Evolutionary conservation across 192 early-diverging fungal genomes (phyloP).

Genomic region (Umbelopsis sp.): DNA sequence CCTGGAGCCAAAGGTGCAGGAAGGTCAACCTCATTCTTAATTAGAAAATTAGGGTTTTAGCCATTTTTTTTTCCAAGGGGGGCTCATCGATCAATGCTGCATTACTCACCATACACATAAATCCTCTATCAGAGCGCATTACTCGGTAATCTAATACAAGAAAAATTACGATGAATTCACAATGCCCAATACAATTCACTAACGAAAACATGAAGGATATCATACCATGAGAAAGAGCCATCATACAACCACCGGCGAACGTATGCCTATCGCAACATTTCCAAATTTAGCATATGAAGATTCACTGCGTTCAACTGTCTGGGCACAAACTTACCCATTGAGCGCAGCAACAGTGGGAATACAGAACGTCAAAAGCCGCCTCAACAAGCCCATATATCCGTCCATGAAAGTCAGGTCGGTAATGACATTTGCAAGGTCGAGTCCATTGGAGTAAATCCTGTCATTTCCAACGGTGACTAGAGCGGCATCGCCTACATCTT

Average conservation of each 20-base stretch:
- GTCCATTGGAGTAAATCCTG: slow-evolving; percentile 76
- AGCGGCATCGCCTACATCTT: slow-evolving; percentile 53
- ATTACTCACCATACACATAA: slow-evolving; percentile 66
- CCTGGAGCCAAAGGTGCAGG: slow-evolving; percentile 65
- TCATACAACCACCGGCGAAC: slow-evolving; percentile 78
- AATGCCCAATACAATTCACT: not conserved
- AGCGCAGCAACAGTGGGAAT: slow-evolving; percentile 76
- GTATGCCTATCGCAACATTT: slow-evolving; percentile 49
- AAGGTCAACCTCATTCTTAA: slow-evolving; percentile 75
- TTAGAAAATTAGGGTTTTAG: not conserved
- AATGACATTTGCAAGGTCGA: slow-evolving; percentile 53
- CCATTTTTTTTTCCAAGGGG: too few species aligned
- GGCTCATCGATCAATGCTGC: too few species aligned
- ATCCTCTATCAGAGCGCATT: slow-evolving; percentile 75
- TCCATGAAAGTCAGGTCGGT: slow-evolving; percentile 47
- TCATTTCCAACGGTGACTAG: slow-evolving; percentile 64
- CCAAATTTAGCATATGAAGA: not conserved
- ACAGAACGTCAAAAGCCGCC: slow-evolving; percentile 62
- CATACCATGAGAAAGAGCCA: slow-evolving; percentile 54
- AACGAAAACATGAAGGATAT: not conserved
- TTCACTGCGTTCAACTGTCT: too few species aligned
- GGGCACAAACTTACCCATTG: not conserved
- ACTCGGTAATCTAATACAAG: slow-evolving; percentile 62
- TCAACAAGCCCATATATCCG: slow-evolving; percentile 58
- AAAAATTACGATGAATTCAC: not conserved